These are phyloP conservation scores for Paraconiothyrium sp. DNA, from an alignment of 2,329 filamentous ascomycete species.

Conservation along the genomic window DNA sequence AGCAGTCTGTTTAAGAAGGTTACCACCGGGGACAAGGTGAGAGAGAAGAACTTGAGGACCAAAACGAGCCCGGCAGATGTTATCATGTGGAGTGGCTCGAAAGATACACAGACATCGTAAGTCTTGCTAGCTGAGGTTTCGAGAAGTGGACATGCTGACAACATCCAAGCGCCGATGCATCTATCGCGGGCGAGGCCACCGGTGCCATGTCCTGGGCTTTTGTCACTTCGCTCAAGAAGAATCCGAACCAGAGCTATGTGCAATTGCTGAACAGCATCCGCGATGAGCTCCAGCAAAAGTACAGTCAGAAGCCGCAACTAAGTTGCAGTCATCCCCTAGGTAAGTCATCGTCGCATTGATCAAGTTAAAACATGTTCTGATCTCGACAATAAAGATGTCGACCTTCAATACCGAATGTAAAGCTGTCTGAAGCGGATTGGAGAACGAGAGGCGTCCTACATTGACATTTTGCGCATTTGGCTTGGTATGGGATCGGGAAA, in stretches of 20 bases:
- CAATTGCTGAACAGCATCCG: conserved; percentile 95
- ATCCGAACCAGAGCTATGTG: conserved; percentile 95
- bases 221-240: conserved; percentile 88
- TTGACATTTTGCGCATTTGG: background rate
- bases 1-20: conserved; percentile 89
- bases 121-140: conserved; percentile 48
- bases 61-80: conserved; percentile 96
- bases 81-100: conserved; percentile 97
- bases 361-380: background rate
- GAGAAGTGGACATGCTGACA: conserved; percentile 12
- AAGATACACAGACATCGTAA: conserved; percentile 92
- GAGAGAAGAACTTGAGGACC: conserved; percentile 82
- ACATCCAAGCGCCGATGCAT: conserved; percentile 80
- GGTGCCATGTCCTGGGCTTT: conserved; percentile 99
- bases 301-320: conserved; percentile 93
- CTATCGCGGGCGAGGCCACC: conserved; percentile 86
- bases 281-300: conserved; percentile 85
- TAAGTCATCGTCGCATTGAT: conserved; percentile 58
- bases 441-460: background rate
- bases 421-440: conserved; percentile 2
- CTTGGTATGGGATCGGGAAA: background rate
- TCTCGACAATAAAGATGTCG: conserved; percentile 45
- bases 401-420: conserved; percentile 58
- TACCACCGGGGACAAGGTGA: conserved; percentile 78
- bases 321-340: conserved; percentile 95